phyloP scores from a whole-genome alignment of 306 rosid genomes.

The Ammopiptanthus mongolicus region DNA sequence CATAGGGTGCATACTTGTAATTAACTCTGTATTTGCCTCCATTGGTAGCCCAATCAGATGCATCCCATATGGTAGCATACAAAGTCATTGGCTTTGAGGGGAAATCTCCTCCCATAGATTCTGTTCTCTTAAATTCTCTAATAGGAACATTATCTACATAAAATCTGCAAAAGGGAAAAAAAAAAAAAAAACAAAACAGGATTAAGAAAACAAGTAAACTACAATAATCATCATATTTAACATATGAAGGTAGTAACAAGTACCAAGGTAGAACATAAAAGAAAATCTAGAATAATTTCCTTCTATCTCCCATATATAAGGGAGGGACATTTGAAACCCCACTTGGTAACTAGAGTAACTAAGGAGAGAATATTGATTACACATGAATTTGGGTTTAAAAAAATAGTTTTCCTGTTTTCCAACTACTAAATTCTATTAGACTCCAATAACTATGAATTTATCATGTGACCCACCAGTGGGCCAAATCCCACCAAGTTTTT shows the following conservation, averaged over 20 bases:
- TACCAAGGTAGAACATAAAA: not conserved
- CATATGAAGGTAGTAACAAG: not conserved
- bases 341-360: not conserved
- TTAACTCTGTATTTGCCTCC: constrained; percentile 90
- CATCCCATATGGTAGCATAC: constrained; percentile 98
- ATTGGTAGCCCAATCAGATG: constrained; percentile 93
- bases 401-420: not conserved
- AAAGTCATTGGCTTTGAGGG: constrained; percentile 94
- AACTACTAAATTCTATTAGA: not conserved
- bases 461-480: constrained; percentile 14
- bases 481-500: constrained; percentile 26
- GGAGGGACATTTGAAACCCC: not conserved
- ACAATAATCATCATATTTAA: not conserved
- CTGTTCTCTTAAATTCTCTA: constrained; percentile 69
- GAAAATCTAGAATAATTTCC: not conserved
- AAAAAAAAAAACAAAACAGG: not conserved
- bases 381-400: constrained; percentile 21
- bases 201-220: not conserved
- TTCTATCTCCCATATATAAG: not conserved
- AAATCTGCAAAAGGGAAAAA: constrained; percentile 51
- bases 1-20: constrained; percentile 85
- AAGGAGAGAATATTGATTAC: not conserved
- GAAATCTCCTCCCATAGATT: constrained; percentile 83
- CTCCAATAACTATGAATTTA: constrained; percentile 7
- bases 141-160: constrained; percentile 83